Conservation (phyloP, 2,329 filamentous ascomycete genomes). For the Aspergillus eucalypticola region DNA sequence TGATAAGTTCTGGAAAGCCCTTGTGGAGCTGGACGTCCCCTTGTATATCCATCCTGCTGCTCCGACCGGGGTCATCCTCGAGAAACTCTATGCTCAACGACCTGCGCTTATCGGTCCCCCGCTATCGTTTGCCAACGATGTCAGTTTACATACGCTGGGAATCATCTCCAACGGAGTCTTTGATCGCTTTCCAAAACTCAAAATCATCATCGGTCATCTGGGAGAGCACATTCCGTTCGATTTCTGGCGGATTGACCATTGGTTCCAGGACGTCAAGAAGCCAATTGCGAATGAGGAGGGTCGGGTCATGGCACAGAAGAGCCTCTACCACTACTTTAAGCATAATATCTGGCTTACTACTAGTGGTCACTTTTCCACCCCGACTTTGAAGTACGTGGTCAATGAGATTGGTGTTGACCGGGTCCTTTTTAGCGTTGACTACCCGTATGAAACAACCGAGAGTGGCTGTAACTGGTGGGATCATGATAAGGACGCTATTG, state of each 20-base stretch:
- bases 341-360: too few relatives aligned
- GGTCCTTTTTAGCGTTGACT: too few relatives aligned
- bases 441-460: too few relatives aligned
- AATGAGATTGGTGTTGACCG: too few relatives aligned
- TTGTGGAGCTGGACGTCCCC: not conserved
- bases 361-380: too few relatives aligned
- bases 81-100: not conserved
- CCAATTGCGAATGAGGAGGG: not conserved
- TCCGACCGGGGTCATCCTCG: not conserved
- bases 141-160: conserved; percentile 53
- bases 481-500: not conserved
- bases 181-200: conserved; percentile 44
- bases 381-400: too few relatives aligned
- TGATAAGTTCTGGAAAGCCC: not conserved
- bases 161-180: conserved; percentile 49
- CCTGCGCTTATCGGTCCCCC: not conserved
- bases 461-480: too few relatives aligned
- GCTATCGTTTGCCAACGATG: not conserved
- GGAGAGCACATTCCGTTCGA: conserved; percentile 48
- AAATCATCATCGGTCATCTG: conserved; percentile 47
- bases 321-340: not conserved
- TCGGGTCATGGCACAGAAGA: not conserved
- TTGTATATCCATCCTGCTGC: not conserved
- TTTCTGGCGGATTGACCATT: conserved; percentile 39
- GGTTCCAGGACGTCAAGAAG: not conserved